Base-by-base conservation (phyloP, 2,329 filamentous ascomycete species). In the Aspergillus novofumigatus region DNA sequence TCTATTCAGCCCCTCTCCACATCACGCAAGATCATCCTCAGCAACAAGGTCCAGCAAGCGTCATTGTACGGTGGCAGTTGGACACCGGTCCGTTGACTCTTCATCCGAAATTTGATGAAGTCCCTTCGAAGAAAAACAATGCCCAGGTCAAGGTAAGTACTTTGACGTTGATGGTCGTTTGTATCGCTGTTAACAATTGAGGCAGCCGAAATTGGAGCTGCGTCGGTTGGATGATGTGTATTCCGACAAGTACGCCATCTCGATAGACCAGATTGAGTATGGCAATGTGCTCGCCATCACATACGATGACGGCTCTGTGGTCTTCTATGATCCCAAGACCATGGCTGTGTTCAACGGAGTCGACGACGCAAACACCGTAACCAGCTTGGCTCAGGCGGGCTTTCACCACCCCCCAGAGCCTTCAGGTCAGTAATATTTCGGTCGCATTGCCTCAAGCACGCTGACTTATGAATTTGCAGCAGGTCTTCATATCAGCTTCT, bases 51-150 rank as follows among this genome's bases (percentile, higher is more conserved):
- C 78, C 84, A 0, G 85, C 89, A 64, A 96, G 87, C 63, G 83
- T 92, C 44, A 80, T 97, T 60, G 87, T 91, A 61, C 84, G 89
- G 60, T 97, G 93, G 93, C 88, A 94, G 64, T 71, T 93, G 9
- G 80, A 83, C 32, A 85, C 89, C 32, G 81, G 84, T 50, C 75
- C 82, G n/a, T 85, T 88, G 61, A 80, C 77, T 9, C 76, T 95
- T 7, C 89, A 94, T 68, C 77, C 87, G 1, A 88, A 88, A 11
- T 93, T 96, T 69, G 88, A 91, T 62, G 88, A 92, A 64, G 80
- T 94, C 26, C 84, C 86, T 7, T 80, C 82, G 47, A 84, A 88
- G 64, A 85, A 85, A 66, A 85, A 84, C 67, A 84, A 80, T 58
- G 72, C 73, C 49, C 68, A 76, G 60, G 44, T 68, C 29, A 73